A percentile compares a stretch with the other conserved stretches of the same genome.
Conservation (phyloP, 257 asterid species). For the Salvia miltiorrhiza region DNA sequence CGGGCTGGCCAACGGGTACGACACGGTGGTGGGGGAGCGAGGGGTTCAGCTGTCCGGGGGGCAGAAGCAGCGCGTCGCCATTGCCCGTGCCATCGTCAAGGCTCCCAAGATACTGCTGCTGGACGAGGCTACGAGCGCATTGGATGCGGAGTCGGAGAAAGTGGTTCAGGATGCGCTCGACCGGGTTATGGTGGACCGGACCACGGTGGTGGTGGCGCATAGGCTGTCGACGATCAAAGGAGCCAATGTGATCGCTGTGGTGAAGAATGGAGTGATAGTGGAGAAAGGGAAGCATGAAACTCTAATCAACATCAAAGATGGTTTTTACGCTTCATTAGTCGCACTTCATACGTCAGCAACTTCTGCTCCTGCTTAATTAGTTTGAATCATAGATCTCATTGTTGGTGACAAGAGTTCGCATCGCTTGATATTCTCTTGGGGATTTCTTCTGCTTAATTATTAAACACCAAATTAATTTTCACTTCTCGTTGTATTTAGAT, state of each 20-base stretch:
- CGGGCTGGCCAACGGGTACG: conserved; percentile 74
- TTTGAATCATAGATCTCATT: too few relatives aligned
- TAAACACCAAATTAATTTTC: background rate
- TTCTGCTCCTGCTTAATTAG: conserved; percentile 29
- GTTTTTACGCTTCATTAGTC: conserved; percentile 63
- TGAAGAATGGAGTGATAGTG: conserved; percentile 66
- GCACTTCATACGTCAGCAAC: conserved; percentile 57
- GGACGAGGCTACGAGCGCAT: conserved; percentile 86
- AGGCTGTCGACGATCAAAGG: conserved; percentile 74
- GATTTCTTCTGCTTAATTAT: too few relatives aligned
- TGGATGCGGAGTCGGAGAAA: conserved; percentile 84
- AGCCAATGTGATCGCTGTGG: conserved; percentile 83
- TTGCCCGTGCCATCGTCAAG: conserved; percentile 79
- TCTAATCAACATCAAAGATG: conserved; percentile 60
- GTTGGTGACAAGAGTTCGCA: too few relatives aligned
- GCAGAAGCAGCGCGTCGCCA: conserved; percentile 89
- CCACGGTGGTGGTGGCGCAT: conserved; percentile 84
- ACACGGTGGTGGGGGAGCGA: conserved; percentile 76
- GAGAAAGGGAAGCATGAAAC: conserved; percentile 79
- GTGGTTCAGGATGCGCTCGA: conserved; percentile 82
- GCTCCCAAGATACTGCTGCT: conserved; percentile 66
- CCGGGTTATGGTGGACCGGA: conserved; percentile 64
- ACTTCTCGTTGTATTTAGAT: background rate
- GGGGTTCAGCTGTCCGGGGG: conserved; percentile 85
- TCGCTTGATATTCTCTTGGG: too few relatives aligned